Percentiles rank a stretch among this genome's conserved stretches.
These are phyloP conservation scores for Diutina sp. DNA, from an alignment of 1,139 yeast species.

Conservation along the genomic window DNA sequence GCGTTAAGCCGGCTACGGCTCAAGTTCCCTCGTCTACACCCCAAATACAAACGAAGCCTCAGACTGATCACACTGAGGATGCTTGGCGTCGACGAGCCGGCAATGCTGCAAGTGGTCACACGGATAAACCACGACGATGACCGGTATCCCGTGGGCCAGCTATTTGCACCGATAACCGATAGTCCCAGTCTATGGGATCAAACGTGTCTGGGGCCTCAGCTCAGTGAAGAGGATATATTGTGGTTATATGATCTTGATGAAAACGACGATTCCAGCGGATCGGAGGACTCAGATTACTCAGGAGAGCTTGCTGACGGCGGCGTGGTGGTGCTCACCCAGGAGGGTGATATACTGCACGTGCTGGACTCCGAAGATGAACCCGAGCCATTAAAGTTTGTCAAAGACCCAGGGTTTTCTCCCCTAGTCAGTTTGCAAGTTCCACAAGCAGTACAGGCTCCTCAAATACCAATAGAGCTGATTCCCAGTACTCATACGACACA, in stretches of 20 bases:
- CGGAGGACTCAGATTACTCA: not conserved
- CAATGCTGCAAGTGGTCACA: not conserved
- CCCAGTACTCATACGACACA: not conserved
- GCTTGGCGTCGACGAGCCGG: not conserved
- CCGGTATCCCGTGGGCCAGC: not conserved
- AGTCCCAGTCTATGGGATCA: not conserved
- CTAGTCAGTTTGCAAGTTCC: not conserved
- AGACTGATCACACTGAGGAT: not conserved
- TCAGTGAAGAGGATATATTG: not conserved
- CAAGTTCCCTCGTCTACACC: not conserved
- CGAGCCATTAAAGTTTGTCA: not conserved
- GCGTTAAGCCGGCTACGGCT: not conserved
- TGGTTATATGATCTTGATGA: not conserved
- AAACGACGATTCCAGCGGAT: not conserved
- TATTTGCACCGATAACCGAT: not conserved
- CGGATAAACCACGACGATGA: not conserved
- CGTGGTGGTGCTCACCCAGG: not conserved
- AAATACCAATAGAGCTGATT: not conserved
- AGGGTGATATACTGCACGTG: not conserved
- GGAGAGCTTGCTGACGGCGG: not conserved
- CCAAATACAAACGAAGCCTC: not conserved
- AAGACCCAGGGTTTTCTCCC: not conserved
- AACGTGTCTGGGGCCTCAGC: not conserved
- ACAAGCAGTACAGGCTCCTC: not conserved
- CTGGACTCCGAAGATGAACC: not conserved